Percentiles rank a stretch among this genome's conserved stretches.
Conservation (phyloP, 2,329 filamentous ascomycete species). For the Basipetospora chlamydospora region DNA sequence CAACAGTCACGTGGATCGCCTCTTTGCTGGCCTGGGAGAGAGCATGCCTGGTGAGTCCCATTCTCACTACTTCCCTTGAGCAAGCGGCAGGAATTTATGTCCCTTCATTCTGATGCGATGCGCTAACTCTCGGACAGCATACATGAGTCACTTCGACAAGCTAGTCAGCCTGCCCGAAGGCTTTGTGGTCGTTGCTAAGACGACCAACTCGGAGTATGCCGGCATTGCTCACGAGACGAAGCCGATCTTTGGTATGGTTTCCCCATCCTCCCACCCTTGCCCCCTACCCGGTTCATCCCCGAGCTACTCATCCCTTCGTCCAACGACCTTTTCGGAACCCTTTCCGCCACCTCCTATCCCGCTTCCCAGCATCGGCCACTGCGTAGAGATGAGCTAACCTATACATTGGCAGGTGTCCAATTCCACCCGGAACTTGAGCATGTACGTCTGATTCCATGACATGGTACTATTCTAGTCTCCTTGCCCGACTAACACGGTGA, state of each 20-base stretch:
- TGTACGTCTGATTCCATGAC: constrained; percentile 13
- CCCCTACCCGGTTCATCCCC: constrained; percentile 7
- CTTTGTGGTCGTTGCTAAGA: constrained; percentile 62
- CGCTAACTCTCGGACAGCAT: no score
- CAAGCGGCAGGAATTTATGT: no score
- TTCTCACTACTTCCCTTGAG: no score
- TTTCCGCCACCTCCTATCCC: no score
- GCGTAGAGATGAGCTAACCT: no score
- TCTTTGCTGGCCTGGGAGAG: constrained; percentile 65
- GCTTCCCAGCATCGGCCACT: no score
- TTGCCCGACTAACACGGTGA: background rate
- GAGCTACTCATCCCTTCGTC: background rate
- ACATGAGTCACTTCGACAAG: constrained; percentile 88
- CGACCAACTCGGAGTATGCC: constrained; percentile 63
- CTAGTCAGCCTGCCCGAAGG: constrained; percentile 56
- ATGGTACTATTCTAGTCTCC: constrained; percentile 3
- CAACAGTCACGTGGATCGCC: constrained; percentile 51
- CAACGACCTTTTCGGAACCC: no score
- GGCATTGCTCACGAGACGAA: constrained; percentile 59
- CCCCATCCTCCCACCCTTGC: constrained; percentile 8
- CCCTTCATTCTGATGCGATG: no score
- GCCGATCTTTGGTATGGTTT: constrained; percentile 46
- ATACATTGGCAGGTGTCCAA: constrained; percentile 42
- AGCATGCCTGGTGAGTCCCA: constrained; percentile 4
- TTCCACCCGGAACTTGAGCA: constrained; percentile 87